phyloP scores from a whole-genome alignment of 2,329 filamentous ascomycete species.

The Penicillium sp. region DNA sequence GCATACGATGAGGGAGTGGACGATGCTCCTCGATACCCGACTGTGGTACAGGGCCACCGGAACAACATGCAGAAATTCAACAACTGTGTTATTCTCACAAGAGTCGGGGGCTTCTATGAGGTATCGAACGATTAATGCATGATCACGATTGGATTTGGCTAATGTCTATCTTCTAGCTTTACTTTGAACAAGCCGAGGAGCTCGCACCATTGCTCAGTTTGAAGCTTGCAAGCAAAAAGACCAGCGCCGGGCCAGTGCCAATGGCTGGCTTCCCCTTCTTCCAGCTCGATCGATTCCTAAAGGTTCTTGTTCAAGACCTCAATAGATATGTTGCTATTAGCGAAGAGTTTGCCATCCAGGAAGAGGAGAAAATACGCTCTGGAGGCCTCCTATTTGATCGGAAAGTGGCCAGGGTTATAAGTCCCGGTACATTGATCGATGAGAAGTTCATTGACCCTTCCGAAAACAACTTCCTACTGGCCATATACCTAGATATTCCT shows the following conservation, averaged over 20 bases:
- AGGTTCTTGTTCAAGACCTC: slow-evolving; percentile 84
- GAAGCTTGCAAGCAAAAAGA: slow-evolving; percentile 77
- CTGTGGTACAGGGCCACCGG: slow-evolving; percentile 79
- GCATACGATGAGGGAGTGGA: slow-evolving; percentile 43
- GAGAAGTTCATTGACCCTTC: slow-evolving; percentile 96
- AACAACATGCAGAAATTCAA: slow-evolving; percentile 87
- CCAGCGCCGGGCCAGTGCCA: slow-evolving; percentile 70
- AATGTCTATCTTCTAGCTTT: slow-evolving; percentile 52
- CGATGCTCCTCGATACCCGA: slow-evolving; percentile 64
- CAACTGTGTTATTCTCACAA: slow-evolving; percentile 84
- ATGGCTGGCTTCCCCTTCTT: slow-evolving; percentile 96
- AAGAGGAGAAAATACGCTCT: slow-evolving; percentile 64
- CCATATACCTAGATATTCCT: slow-evolving; percentile 58
- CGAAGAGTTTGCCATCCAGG: slow-evolving; percentile 79
- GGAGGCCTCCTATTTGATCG: slow-evolving; percentile 81
- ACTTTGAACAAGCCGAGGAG: slow-evolving; percentile 92
- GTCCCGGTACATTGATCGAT: slow-evolving; percentile 91
- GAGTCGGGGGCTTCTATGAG: slow-evolving; percentile 95
- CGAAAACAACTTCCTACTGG: slow-evolving; percentile 87
- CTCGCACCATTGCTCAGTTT: slow-evolving; percentile 80
- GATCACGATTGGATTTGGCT: not conserved
- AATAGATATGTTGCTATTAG: slow-evolving; percentile 89
- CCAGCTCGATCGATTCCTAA: slow-evolving; percentile 88
- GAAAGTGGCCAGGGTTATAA: slow-evolving; percentile 79
- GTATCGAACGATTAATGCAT: slow-evolving; percentile 28